phyloP scores from a whole-genome alignment of 495 filamentous ascomycete species.

The Penicillium maclennaniae region DNA sequence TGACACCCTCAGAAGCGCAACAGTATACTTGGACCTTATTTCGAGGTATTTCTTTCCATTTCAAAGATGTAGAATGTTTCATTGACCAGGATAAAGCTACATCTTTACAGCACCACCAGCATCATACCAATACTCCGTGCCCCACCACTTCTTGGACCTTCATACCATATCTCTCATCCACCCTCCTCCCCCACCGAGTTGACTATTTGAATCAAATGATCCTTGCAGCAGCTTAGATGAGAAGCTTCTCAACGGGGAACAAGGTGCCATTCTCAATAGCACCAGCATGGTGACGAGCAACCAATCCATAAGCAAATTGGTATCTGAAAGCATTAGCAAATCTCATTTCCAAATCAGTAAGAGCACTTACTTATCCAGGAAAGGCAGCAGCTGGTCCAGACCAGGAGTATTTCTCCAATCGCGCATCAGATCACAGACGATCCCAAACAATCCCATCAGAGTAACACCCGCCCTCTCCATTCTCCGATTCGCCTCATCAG shows the following conservation, averaged over 20 bases:
- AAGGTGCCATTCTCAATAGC: constrained; percentile 47
- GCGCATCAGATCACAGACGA: constrained; percentile 70
- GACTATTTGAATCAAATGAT: neutral
- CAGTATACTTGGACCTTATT: too few relatives aligned
- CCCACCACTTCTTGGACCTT: too few relatives aligned
- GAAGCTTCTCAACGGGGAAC: constrained; percentile 24
- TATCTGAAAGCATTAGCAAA: constrained; percentile 18
- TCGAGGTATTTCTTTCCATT: neutral
- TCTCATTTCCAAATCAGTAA: neutral
- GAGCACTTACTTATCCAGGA: constrained; percentile 54
- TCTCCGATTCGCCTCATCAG: constrained; percentile 59
- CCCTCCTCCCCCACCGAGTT: too few relatives aligned
- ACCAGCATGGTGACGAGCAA: constrained; percentile 47
- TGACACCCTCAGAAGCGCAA: too few relatives aligned
- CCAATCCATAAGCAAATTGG: constrained; percentile 45
- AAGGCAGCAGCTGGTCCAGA: constrained; percentile 56
- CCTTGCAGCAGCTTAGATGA: constrained; percentile 17
- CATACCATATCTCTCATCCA: too few relatives aligned
- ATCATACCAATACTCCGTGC: neutral
- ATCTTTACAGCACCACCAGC: neutral
- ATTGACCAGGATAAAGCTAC: neutral
- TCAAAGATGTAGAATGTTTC: neutral
- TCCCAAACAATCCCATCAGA: constrained; percentile 59
- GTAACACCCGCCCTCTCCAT: constrained; percentile 68
- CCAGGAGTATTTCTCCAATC: constrained; percentile 74